These are phyloP conservation scores for Hypoxylon sp. DNA, from an alignment of 2,329 filamentous ascomycete genomes.

Conservation along the genomic window DNA sequence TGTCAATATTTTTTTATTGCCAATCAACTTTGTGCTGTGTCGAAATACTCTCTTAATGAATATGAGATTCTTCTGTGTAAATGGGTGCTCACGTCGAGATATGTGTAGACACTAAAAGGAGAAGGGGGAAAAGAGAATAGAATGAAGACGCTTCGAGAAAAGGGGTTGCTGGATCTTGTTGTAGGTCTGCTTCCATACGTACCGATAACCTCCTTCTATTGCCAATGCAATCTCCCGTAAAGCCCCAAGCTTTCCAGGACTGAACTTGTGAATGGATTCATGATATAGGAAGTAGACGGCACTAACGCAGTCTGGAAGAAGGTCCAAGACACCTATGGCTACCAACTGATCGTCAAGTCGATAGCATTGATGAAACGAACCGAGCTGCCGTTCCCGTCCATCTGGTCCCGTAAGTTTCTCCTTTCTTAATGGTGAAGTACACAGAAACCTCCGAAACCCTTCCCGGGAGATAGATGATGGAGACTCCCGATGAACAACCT, in stretches of 20 bases:
- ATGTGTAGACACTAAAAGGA: neutral
- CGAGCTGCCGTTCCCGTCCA: slow-evolving; percentile 70
- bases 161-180: neutral
- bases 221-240: slow-evolving; percentile 80
- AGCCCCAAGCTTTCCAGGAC: slow-evolving; percentile 82
- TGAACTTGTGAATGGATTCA: slow-evolving; percentile 77
- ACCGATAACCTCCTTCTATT: slow-evolving; percentile 74
- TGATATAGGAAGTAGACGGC: slow-evolving; percentile 89
- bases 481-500: slow-evolving; percentile 78
- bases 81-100: neutral
- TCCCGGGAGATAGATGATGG: slow-evolving; percentile 69
- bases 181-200: slow-evolving; percentile 16
- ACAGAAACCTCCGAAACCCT: slow-evolving; percentile 81
- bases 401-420: slow-evolving; percentile 61
- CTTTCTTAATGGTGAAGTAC: slow-evolving; percentile 75
- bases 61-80: neutral
- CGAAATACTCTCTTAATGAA: too few relatives aligned
- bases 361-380: slow-evolving; percentile 87
- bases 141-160: neutral
- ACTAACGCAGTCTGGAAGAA: slow-evolving; percentile 82
- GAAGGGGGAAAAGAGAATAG: neutral
- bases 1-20: slow-evolving; percentile 8
- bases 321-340: slow-evolving; percentile 82
- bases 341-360: slow-evolving; percentile 82
- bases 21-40: neutral